phyloP scores from a whole-genome alignment of 768 basidiomycete species.

The Tylopilus cervinicoccineus region DNA sequence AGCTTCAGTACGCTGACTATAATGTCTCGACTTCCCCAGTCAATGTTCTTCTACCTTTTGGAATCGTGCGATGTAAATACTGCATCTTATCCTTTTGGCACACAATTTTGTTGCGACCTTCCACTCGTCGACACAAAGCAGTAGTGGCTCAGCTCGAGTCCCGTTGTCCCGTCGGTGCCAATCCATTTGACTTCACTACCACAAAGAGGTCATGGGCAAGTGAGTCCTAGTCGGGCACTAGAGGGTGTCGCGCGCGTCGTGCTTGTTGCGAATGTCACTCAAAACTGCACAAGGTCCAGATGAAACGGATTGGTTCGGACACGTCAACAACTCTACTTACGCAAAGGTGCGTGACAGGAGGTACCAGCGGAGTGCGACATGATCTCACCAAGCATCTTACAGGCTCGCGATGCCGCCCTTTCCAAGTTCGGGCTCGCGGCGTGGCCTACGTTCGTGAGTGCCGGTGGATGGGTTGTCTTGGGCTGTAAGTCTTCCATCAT shows the following conservation, averaged over 20 bases:
- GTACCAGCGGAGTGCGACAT: background rate
- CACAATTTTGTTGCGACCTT: conserved; percentile 4
- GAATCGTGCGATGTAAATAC: conserved; percentile 12
- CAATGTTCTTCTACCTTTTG: conserved; percentile 10
- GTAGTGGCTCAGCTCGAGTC: conserved; percentile 13
- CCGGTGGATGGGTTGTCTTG: conserved; percentile 6
- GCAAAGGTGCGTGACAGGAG: conserved; percentile 7
- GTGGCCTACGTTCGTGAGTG: conserved; percentile 12
- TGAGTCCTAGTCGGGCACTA: conserved; percentile 4
- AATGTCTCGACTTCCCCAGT: background rate
- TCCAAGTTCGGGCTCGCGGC: conserved; percentile 5
- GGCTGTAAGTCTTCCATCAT: background rate
- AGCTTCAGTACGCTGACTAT: background rate
- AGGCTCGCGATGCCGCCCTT: conserved; percentile 16
- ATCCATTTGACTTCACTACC: conserved; percentile 14
- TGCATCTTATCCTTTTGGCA: conserved; percentile 4
- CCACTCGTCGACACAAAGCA: conserved; percentile 6
- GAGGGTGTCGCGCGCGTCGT: background rate
- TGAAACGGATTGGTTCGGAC: conserved; percentile 17
- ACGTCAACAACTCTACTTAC: conserved; percentile 14
- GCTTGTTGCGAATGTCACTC: conserved; percentile 2
- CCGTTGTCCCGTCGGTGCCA: conserved; percentile 11
- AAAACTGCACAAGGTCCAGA: conserved; percentile 11
- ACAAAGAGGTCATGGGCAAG: conserved; percentile 12
- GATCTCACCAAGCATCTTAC: background rate